Evolutionary conservation across 345 rosid genomes (phyloP), one percentile per base, ranked within the genome.

Genomic region (Moringa oleifera): DNA sequence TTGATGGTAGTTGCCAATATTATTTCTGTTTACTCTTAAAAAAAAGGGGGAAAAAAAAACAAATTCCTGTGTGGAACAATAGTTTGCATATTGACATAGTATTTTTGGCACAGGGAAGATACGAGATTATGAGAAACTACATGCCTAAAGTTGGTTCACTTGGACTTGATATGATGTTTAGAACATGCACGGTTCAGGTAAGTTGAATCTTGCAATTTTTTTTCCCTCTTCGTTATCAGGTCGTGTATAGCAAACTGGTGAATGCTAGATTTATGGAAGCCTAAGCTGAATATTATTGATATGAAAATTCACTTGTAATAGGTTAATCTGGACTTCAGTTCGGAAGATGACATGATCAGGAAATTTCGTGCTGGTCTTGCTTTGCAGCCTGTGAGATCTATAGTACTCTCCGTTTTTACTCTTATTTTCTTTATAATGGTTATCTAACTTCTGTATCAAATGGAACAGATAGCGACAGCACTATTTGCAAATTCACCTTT

Each of bases 131-230:
- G 97, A 84, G 84, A 85, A 89, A 91, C 69, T 91, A 94, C 87
- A 91, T 94, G 97, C 96, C 95, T 5, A 91, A 94, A 81, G 99
- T 94, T 64, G 97, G 99, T 52, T 58, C 91, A 23, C 86, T 89
- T 53, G 99, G 99, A 63, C 89, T 87, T 78, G 97, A 94, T 76
- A 89, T 91, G 97, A 89, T 94, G 99, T 90, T 91, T 50, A 80
- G 99, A 71, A 94, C 97, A 0, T 94, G 97, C 71, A 91, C 99
- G 33, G 97, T 91, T 80, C 99, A 94, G 95, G 99, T 91, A 60
- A 69, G 82, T 77, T 66, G 52, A 57, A 65, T 62, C 56, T 51
- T 68, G 25, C 51, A 22, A 50, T 53, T 69, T 36, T 61, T 41
- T 45, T 45, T 58, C 13, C 4, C 52, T 51, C 54, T 62, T 66